Evolutionary conservation across 768 basidiomycete genomes (phyloP).

Genomic region (Tricholoma matsutake): DNA sequence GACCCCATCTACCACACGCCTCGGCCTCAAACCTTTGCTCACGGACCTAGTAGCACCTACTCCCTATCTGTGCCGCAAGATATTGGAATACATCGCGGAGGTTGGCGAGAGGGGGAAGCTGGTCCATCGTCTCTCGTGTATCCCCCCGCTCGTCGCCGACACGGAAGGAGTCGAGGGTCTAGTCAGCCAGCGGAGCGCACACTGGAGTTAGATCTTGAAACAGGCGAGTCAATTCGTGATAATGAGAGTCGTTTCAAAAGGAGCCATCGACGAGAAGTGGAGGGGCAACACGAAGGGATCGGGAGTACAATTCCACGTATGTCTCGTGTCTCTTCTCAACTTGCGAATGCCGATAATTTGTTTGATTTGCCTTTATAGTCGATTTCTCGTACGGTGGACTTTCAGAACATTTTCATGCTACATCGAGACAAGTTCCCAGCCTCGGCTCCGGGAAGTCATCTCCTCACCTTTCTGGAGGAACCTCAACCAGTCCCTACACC

Average conservation of each 20-base stretch:
- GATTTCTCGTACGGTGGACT: not conserved
- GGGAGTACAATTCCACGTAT: not conserved
- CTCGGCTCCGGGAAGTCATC: slow-evolving; percentile 5
- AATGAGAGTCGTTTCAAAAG: not conserved
- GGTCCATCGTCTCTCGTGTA: slow-evolving; percentile 40
- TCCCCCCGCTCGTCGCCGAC: slow-evolving; percentile 15
- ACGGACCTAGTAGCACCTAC: slow-evolving; percentile 13
- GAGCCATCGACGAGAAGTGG: not conserved
- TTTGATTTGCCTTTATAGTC: not conserved
- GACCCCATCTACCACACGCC: slow-evolving; percentile 29
- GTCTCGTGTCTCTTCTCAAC: not conserved
- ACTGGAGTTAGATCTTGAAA: slow-evolving; percentile 15
- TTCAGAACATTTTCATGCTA: not conserved
- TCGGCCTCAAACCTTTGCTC: slow-evolving; percentile 24
- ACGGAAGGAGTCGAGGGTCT: slow-evolving; percentile 14
- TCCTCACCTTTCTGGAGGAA: slow-evolving; percentile 3
- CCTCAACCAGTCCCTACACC: slow-evolving; percentile 3
- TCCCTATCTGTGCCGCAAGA: slow-evolving; percentile 15
- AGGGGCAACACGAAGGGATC: not conserved
- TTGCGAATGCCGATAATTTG: not conserved
- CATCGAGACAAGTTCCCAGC: not conserved
- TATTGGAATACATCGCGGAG: slow-evolving; percentile 12
- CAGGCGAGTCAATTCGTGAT: not conserved
- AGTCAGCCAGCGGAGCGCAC: slow-evolving; percentile 20
- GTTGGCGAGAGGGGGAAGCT: slow-evolving; percentile 40